Percentiles rank a stretch among this genome's conserved stretches.
These are phyloP conservation scores for Cynanchum wilfordii DNA, from an alignment of 257 asterid species.

Conservation along the genomic window DNA sequence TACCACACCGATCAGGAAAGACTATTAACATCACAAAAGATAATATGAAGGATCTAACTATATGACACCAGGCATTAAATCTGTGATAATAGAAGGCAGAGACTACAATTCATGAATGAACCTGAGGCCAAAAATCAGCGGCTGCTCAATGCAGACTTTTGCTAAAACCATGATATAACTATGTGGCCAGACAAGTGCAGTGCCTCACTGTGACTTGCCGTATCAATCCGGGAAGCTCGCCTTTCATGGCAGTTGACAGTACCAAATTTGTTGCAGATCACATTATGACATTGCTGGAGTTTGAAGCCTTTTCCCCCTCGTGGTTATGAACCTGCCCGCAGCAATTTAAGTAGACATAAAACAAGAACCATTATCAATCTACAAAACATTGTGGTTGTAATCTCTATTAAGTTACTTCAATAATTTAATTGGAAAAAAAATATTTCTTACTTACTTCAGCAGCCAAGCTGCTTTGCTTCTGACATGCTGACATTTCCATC, in stretches of 20 bases:
- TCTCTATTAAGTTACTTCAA: not conserved
- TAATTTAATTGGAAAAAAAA: not conserved
- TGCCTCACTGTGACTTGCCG: not conserved
- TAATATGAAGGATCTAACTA: not conserved
- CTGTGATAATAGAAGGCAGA: not conserved
- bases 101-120: not conserved
- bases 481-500: not conserved
- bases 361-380: not conserved
- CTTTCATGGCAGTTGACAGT: not conserved
- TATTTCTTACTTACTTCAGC: too few species aligned
- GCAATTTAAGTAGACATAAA: not conserved
- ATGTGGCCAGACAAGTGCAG: not conserved
- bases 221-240: not conserved
- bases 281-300: not conserved
- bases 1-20: too few species aligned
- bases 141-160: not conserved
- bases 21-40: not conserved
- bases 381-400: not conserved
- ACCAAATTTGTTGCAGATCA: not conserved
- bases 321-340: not conserved
- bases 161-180: not conserved
- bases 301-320: not conserved
- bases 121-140: not conserved
- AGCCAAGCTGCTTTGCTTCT: not conserved
- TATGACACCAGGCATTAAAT: not conserved